phyloP scores from a whole-genome alignment of 2,329 filamentous ascomycete species.

The Pseudogymnoascus sp. region DNA sequence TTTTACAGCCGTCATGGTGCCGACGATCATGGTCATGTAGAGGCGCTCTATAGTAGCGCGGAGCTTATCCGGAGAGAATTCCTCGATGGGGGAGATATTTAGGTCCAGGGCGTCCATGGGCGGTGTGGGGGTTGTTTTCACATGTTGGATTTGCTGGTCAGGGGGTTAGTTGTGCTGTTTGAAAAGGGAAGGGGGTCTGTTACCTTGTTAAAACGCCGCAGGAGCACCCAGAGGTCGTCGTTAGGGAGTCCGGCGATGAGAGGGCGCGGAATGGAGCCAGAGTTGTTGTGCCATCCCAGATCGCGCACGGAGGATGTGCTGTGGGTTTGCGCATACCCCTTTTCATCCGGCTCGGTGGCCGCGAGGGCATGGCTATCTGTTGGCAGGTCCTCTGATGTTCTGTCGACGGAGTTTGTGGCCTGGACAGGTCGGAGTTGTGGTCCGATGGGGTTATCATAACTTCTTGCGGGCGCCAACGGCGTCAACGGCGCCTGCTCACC shows the following conservation, averaged over 20 bases:
- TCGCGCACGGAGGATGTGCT: slow-evolving; percentile 40
- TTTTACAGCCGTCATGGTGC: slow-evolving; percentile 59
- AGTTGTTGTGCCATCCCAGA: slow-evolving; percentile 50
- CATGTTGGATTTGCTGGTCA: slow-evolving; percentile 49
- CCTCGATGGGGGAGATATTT: slow-evolving; percentile 73
- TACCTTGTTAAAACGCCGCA: slow-evolving; percentile 59
- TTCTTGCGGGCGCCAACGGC: neutral
- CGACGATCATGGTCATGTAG: slow-evolving; percentile 71
- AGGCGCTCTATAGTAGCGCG: slow-evolving; percentile 70
- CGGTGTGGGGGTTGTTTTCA: slow-evolving; percentile 55
- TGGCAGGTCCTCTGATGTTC: slow-evolving; percentile 21
- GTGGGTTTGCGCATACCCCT: slow-evolving; percentile 35
- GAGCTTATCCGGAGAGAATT: slow-evolving; percentile 79
- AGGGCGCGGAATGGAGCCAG: slow-evolving; percentile 40
- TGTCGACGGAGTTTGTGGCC: neutral
- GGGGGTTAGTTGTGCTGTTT: slow-evolving; percentile 21
- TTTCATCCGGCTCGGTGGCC: slow-evolving; percentile 33
- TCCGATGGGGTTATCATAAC: neutral
- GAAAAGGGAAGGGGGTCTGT: neutral
- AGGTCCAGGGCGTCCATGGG: slow-evolving; percentile 65
- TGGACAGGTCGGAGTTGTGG: neutral
- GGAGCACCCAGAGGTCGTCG: slow-evolving; percentile 57
- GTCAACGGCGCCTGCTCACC: neutral
- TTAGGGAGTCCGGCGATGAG: slow-evolving; percentile 55
- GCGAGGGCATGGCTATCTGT: slow-evolving; percentile 38